phyloP scores from a whole-genome alignment of 108 stramenopile genomes.

The Pseudonitzschia delicatissima region DNA sequence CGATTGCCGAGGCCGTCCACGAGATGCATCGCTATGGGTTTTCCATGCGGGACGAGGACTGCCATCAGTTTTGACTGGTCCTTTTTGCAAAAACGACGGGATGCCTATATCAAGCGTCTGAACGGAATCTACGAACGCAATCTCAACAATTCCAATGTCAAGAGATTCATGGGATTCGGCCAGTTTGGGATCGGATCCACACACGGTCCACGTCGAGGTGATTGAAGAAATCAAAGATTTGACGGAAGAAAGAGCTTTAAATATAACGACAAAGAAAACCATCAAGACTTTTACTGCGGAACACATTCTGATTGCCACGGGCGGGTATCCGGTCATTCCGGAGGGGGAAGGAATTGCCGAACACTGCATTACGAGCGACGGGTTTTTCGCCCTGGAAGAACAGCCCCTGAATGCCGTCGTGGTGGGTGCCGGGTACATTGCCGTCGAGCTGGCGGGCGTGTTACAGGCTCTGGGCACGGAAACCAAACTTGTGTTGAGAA shows the following conservation, averaged over 20 bases:
- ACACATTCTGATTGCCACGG: slow-evolving; percentile 89
- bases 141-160: slow-evolving; percentile 55
- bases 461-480: slow-evolving; percentile 77
- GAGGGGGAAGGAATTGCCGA: slow-evolving; percentile 66
- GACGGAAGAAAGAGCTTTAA: not conserved
- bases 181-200: slow-evolving; percentile 41
- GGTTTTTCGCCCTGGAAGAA: slow-evolving; percentile 83
- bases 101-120: slow-evolving; percentile 80
- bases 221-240: not conserved
- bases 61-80: slow-evolving; percentile 67
- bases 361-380: slow-evolving; percentile 82
- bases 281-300: slow-evolving; percentile 42
- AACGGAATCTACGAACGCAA: slow-evolving; percentile 84
- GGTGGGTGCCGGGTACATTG: slow-evolving; percentile 98
- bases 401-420: slow-evolving; percentile 85
- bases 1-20: slow-evolving; percentile 52
- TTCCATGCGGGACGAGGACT: not conserved
- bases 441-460: slow-evolving; percentile 92
- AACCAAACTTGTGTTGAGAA: slow-evolving; percentile 60
- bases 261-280: slow-evolving; percentile 10
- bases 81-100: slow-evolving; percentile 72
- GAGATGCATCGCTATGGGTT: slow-evolving; percentile 53
- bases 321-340: slow-evolving; percentile 78
- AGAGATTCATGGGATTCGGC: slow-evolving; percentile 53
- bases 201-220: slow-evolving; percentile 38